These are phyloP conservation scores for Rusavskia elegans DNA, from an alignment of 495 filamentous ascomycete species.

Conservation along the genomic window DNA sequence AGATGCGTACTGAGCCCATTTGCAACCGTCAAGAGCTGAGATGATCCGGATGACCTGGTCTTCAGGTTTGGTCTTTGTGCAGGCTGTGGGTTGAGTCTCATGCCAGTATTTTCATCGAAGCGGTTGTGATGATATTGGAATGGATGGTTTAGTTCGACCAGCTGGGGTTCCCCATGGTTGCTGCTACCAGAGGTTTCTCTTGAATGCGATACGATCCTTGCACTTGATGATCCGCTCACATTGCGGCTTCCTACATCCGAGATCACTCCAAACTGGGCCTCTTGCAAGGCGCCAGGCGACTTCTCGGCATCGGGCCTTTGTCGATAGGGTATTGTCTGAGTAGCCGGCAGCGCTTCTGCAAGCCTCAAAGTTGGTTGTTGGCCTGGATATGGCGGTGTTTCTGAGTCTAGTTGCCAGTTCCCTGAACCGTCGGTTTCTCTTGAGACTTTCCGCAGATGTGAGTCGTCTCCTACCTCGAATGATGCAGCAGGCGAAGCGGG, in stretches of 20 bases:
- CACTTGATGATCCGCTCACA: neutral
- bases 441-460: neutral
- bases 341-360: constrained; percentile 9
- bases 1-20: neutral
- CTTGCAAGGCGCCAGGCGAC: constrained; percentile 19
- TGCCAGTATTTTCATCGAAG: constrained; percentile 14
- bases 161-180: neutral
- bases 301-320: constrained; percentile 19
- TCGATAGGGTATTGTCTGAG: constrained; percentile 18
- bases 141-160: constrained; percentile 19
- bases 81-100: neutral
- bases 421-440: neutral
- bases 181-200: constrained; percentile 11
- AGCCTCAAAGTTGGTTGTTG: neutral
- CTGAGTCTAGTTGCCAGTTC: neutral
- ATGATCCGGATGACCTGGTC: neutral
- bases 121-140: constrained; percentile 35
- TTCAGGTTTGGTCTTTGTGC: neutral
- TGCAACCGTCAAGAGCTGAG: constrained; percentile 1
- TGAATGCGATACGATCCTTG: constrained; percentile 15
- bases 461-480: neutral
- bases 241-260: constrained; percentile 23
- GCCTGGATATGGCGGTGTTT: neutral
- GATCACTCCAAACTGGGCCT: constrained; percentile 25
- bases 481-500: neutral